Base-by-base conservation (phyloP, 2,329 filamentous ascomycete genomes). In the Rhexocercosporidium sp. region DNA sequence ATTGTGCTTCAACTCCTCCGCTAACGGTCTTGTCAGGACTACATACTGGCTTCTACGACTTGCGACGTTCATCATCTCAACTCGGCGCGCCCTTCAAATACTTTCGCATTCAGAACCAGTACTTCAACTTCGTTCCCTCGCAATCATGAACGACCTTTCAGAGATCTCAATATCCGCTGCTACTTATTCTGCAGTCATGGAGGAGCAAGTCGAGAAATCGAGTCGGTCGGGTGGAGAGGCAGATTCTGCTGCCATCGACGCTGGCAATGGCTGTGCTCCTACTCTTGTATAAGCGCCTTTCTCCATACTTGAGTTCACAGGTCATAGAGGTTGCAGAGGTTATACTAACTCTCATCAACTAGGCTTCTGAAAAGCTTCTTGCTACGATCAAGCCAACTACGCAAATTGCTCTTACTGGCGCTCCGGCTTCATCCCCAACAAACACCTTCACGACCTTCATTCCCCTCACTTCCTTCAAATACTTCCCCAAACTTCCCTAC, bases 401-500 rank as follows among this genome's bases (percentile, higher is more conserved):
- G 18, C 49, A 14, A 51, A 14, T 51, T 22, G 37, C 37, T 27
- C 22, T 34, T 22, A 3, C 12, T 6, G 11, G 14, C 16, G 18
- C 37, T 14, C 11, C 7, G 1, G 3, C 31, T 12, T 16, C 47
- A 20, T 29, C 59, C n/a, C 61, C 25, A 41, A 11, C 20, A 56
- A 37, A 39, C n/a, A 25, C 20, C 29, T 3, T 6, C 41, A 47
- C 11, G 27, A 14, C 34, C 47, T 49, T 39, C 22, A 18, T 9
- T n/a, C 34, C 34, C 16, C 34, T 44, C 2, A 59, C 34, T 12
- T 16, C 20, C n/a, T 64, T 64, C 53, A 53, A 27, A 20, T 54
- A 57, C 53, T 64, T 64, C 53, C 29, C 18, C 29, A 34, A 34
- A 14, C 62, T 64, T 12, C 62, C 62, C 2, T 37, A 31, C n/a